Percentiles rank a stretch among this genome's conserved stretches.
Conservation (phyloP, 139 green algal species). For the Chlamydomonas incerta region DNA sequence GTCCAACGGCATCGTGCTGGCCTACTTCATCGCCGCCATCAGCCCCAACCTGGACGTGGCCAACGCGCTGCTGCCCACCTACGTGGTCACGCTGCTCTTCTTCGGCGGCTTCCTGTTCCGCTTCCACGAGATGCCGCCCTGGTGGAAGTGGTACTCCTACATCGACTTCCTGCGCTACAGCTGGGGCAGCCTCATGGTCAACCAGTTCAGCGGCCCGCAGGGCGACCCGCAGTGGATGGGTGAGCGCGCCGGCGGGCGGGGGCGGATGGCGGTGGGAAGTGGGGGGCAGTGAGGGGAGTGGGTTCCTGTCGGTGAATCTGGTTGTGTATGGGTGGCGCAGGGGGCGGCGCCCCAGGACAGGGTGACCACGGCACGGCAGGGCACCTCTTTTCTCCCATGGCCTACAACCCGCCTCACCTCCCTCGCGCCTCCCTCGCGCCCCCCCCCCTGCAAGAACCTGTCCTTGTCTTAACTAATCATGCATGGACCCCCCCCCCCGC, state of each 20-base stretch:
- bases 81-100: slow-evolving; percentile 74
- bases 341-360: too few species aligned
- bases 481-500: too few species aligned
- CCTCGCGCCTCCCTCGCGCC: too few species aligned
- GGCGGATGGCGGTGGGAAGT: background rate
- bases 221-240: slow-evolving; percentile 34
- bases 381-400: too few species aligned
- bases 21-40: slow-evolving; percentile 80
- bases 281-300: background rate
- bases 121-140: slow-evolving; percentile 73
- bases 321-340: too few species aligned
- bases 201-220: slow-evolving; percentile 60
- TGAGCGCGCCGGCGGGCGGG: background rate
- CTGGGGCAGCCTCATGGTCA: slow-evolving; percentile 73
- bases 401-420: too few species aligned
- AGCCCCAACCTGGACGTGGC: slow-evolving; percentile 82
- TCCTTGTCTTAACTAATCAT: too few species aligned
- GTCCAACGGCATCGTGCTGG: slow-evolving; percentile 66
- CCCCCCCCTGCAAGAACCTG: too few species aligned
- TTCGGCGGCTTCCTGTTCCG: slow-evolving; percentile 75
- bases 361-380: too few species aligned
- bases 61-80: slow-evolving; percentile 76
- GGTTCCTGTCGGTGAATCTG: background rate
- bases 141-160: slow-evolving; percentile 53
- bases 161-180: slow-evolving; percentile 70